Base-by-base conservation (phyloP, 441 rosid species). In the Lepidium campestre region DNA sequence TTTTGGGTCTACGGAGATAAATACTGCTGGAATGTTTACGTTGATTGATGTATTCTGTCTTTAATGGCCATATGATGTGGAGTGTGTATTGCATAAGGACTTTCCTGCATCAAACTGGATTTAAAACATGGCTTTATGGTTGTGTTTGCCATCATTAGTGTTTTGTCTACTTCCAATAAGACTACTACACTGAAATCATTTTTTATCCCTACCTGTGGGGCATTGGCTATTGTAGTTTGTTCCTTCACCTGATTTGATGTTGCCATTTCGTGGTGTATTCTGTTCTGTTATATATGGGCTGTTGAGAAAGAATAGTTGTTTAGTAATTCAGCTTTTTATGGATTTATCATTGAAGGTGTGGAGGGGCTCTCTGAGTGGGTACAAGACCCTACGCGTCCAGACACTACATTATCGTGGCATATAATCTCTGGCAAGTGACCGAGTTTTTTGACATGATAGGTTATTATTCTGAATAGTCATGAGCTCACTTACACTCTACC, bases 321-420 rank as follows among this genome's bases (percentile, higher is more conserved):
- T 13, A 31, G 69, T 39, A 18, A 41, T 20, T 58, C 35, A 45
- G 57, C 47, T 72, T 58, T 17, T 75, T 47, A 44, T 76, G 53
- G 47, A 59, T 56, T 46, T 73, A 22, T 11, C 23, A 70, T 61
- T 81, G 67, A 83, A 94, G 99, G 99, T 67, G 80, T 29, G 59
- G 98, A 89, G 59, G 93, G 93, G 69, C 85, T 94, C 74, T 59
- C 85, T 55, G 83, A 82, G 62, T 94, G 99, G 99, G 86, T 83
- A 27, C 83, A 83, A 64, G 85, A 94, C 71, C 96, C 96, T 63
- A 80, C 94, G 48, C 86, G 87, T 82, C 93, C 98, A 31, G 90
- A 91, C 77, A 82, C 85, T 37, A 85, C 98, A 36, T 71, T 91
- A 65, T 89, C 97, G 14, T 94, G 99, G 99, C 89, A 85, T 67